These are phyloP conservation scores for Osmanthus fragrans DNA, from an alignment of 257 asterid genomes.

Conservation along the genomic window DNA sequence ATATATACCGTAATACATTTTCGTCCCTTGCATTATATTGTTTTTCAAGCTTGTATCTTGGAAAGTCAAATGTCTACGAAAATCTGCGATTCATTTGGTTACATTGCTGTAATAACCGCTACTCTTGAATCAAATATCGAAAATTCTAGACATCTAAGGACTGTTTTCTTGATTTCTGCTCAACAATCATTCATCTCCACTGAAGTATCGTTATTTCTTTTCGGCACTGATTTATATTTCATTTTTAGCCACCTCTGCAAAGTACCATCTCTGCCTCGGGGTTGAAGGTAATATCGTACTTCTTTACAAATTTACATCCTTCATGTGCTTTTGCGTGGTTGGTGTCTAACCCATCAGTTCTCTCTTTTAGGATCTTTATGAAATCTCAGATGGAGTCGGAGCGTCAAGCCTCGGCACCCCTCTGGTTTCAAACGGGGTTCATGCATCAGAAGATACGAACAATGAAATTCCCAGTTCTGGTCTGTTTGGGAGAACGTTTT, in stretches of 20 bases:
- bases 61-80: too few species aligned
- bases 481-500: slow-evolving; percentile 38
- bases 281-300: slow-evolving; percentile 51
- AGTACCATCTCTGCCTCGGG: slow-evolving; percentile 50
- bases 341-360: slow-evolving; percentile 3
- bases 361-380: slow-evolving; percentile 39
- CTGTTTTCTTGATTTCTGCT: not conserved
- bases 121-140: not conserved
- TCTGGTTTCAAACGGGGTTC: slow-evolving; percentile 19
- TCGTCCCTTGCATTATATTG: not conserved
- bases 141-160: not conserved
- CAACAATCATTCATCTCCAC: not conserved
- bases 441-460: slow-evolving; percentile 39
- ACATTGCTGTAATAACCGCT: not conserved
- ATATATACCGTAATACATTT: not conserved
- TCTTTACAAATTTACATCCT: not conserved
- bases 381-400: slow-evolving; percentile 41
- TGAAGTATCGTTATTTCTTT: not conserved
- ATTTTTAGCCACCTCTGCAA: slow-evolving; percentile 28
- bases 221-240: not conserved
- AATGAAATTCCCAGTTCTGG: slow-evolving; percentile 32
- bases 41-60: not conserved
- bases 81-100: not conserved
- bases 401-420: slow-evolving; percentile 34
- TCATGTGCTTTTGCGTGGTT: not conserved